phyloP scores from a whole-genome alignment of 2,329 filamentous ascomycete genomes.

The Colletotrichum lentis region DNA sequence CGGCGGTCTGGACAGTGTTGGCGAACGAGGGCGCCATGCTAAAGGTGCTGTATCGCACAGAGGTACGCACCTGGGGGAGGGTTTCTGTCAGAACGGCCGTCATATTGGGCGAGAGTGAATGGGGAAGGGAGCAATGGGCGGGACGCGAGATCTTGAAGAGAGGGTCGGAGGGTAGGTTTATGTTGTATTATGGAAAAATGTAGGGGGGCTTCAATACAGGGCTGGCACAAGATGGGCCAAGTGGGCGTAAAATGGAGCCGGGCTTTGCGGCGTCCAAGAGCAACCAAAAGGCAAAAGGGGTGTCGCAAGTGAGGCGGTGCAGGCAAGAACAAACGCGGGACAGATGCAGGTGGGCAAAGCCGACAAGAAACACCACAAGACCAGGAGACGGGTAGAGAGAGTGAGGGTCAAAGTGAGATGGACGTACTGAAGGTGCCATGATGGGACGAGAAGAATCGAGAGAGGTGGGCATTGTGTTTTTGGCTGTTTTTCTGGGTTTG shows the following conservation, averaged over 20 bases:
- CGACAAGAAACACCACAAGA: constrained; percentile 15
- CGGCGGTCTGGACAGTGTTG: constrained; percentile 60
- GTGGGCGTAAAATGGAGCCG: constrained; percentile 16
- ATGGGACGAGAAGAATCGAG: constrained; percentile 68
- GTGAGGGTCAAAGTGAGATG: constrained; percentile 7
- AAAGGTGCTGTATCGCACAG: constrained; percentile 67
- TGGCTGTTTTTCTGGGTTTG: constrained; percentile 14
- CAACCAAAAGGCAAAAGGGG: not conserved
- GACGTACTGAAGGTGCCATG: constrained; percentile 69
- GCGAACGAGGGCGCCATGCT: constrained; percentile 70
- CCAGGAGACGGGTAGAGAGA: constrained; percentile 21
- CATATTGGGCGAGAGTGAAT: constrained; percentile 14
- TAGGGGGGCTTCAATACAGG: not conserved
- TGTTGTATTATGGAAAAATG: constrained; percentile 16
- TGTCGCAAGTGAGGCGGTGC: constrained; percentile 9
- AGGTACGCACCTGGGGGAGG: constrained; percentile 57
- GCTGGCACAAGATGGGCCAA: constrained; percentile 21
- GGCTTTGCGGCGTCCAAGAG: constrained; percentile 24
- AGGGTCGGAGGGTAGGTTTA: constrained; percentile 21
- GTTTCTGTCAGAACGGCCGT: constrained; percentile 26
- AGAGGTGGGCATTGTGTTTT: constrained; percentile 62
- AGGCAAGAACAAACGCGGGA: constrained; percentile 23
- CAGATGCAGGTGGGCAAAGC: not conserved
- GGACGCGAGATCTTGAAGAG: constrained; percentile 13
- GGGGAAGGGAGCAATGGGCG: constrained; percentile 1